Evolutionary conservation across 257 asterid genomes (phyloP), one percentile per base, ranked within the genome.

Genomic region (Capsicum chinense): DNA sequence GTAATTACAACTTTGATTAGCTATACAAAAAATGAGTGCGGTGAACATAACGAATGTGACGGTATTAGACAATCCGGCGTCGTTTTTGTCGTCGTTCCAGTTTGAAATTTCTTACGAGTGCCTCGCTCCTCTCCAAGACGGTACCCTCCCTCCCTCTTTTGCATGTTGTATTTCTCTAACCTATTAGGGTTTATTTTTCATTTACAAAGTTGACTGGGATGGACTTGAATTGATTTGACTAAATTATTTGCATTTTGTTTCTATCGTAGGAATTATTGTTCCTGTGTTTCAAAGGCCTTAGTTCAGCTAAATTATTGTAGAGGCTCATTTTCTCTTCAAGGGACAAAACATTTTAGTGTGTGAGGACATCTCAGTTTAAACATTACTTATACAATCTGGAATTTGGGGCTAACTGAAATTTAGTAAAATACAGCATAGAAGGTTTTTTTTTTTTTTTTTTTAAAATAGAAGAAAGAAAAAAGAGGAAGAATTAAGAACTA

Each of bases 101-200:
- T 96, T 96, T 86, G 99, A 96, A 85, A 93, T 96, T 89, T 96
- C 99, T 17, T 96, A 96, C 86, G 99, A 96, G 85, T 96, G 98
- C 82, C 98, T 96, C 39, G 62, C 94, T 70, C 70, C 98, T 88
- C 98, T 96, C 85, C 88, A 90, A 78, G 99, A 96, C 84, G 99
- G 98, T 96, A 91, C 85, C 63, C 63, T 12, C 17, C 33, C 33
- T 26, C 33, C 33, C 33, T 26, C 33, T 63, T 21, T 26, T 83
- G 19, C 47, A 63, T 86, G 83, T 37, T 33, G 59, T 59, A 82
- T 62, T 48, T 50, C 57, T 39, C 16, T 58, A 33, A 26, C 60
- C 35, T 74, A 12, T 74, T 74, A 19, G 60, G 60, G 19, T 48
- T 74, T 10, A 26, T 26, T 5, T 47, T 48, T n/a, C 57, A n/a